phyloP scores from a whole-genome alignment of 176 grass and related monocot genomes.

The Themeda triandra region DNA sequence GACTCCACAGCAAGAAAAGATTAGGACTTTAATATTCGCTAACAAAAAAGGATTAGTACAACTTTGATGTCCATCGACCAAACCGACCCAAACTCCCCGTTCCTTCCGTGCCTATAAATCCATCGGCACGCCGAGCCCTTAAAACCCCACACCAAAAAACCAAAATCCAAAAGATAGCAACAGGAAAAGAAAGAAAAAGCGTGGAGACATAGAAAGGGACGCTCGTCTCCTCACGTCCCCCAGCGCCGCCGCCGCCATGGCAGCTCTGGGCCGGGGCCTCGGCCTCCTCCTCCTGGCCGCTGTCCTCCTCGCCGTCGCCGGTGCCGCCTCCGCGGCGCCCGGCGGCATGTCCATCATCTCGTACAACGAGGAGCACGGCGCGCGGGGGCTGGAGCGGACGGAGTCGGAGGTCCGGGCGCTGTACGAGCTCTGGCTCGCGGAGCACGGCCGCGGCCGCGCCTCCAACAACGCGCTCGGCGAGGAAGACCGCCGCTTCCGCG shows the following conservation, averaged over 20 bases:
- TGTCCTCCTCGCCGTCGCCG: background rate
- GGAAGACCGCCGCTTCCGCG: slow-evolving; percentile 50
- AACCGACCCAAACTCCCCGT: background rate
- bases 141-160: background rate
- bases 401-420: slow-evolving; percentile 47
- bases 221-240: slow-evolving; percentile 17
- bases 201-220: slow-evolving; percentile 25
- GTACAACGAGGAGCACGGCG: slow-evolving; percentile 53
- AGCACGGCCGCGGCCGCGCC: slow-evolving; percentile 26
- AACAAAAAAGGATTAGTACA: background rate
- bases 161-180: no score
- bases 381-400: slow-evolving; percentile 43
- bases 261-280: slow-evolving; percentile 22
- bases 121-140: background rate
- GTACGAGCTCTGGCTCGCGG: slow-evolving; percentile 65
- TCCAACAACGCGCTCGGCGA: slow-evolving; percentile 67
- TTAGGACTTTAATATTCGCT: background rate
- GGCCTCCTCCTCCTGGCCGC: background rate
- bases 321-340: background rate
- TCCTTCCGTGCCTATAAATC: slow-evolving; percentile 28
- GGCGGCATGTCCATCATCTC: slow-evolving; percentile 81
- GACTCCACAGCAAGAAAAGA: background rate
- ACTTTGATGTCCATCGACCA: background rate
- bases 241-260: slow-evolving; percentile 21
- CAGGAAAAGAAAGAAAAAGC: background rate